These are phyloP conservation scores for Quambalaria eucalypti DNA, from an alignment of 1,284 basidiomycete genomes.

Conservation along the genomic window DNA sequence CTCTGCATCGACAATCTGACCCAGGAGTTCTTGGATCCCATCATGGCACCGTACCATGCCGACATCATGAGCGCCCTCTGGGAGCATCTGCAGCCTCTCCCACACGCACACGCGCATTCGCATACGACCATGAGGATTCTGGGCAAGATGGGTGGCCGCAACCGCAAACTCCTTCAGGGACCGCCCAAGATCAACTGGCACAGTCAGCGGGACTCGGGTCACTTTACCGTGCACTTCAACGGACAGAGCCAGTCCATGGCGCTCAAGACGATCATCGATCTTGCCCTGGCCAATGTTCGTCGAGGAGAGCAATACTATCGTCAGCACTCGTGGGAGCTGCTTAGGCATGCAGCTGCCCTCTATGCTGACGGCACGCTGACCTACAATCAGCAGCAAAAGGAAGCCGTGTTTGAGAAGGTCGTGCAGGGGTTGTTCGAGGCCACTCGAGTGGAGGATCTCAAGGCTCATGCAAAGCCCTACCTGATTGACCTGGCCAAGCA, in stretches of 20 bases:
- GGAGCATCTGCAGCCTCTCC: constrained; percentile 67
- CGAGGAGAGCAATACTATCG: constrained; percentile 60
- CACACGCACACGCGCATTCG: constrained; percentile 80
- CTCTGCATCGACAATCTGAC: constrained; percentile 99
- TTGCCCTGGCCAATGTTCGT: constrained; percentile 63
- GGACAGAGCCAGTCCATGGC: constrained; percentile 56
- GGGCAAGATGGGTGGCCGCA: constrained; percentile 92
- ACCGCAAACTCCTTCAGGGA: constrained; percentile 68
- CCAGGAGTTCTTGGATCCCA: constrained; percentile 95
- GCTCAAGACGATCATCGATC: constrained; percentile 61
- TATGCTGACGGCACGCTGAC: constrained; percentile 59
- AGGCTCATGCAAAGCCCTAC: constrained; percentile 61
- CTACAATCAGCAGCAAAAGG: constrained; percentile 60
- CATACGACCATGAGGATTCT: constrained; percentile 93
- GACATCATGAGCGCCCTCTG: constrained; percentile 80
- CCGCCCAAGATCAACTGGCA: constrained; percentile 67
- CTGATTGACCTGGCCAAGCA: constrained; percentile 61
- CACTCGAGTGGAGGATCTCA: constrained; percentile 62
- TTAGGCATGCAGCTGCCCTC: constrained; percentile 65
- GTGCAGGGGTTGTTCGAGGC: constrained; percentile 69
- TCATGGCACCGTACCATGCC: constrained; percentile 65
- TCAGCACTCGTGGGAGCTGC: constrained; percentile 65
- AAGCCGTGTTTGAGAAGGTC: constrained; percentile 62
- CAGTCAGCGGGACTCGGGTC: constrained; percentile 13
- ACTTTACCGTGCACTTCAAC: constrained; percentile 2